Percentiles rank a stretch among this genome's conserved stretches.
These are phyloP conservation scores for Cladosporium colombiae DNA, from an alignment of 2,329 filamentous ascomycete genomes.

Conservation along the genomic window DNA sequence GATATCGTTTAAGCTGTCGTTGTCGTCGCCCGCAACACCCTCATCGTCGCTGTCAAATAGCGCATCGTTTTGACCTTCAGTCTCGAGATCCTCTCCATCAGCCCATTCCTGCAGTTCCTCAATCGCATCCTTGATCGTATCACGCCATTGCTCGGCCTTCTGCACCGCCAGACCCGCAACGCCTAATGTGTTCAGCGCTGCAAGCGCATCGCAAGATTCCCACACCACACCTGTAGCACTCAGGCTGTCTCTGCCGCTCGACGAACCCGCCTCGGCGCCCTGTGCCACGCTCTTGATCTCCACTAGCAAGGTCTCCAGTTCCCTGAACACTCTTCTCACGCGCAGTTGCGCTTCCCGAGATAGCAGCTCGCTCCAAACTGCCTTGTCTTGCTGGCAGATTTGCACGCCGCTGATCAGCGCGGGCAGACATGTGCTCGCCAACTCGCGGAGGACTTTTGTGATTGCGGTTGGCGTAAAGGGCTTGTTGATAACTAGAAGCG, in stretches of 20 bases:
- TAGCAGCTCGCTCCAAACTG: constrained; percentile 63
- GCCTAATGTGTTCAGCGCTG: constrained; percentile 64
- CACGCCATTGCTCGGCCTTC: constrained; percentile 72
- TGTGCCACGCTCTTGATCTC: constrained; percentile 61
- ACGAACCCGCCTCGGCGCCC: constrained; percentile 47
- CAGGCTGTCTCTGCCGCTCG: constrained; percentile 50
- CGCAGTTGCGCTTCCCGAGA: constrained; percentile 64
- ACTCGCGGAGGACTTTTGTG: constrained; percentile 66
- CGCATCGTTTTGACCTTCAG: constrained; percentile 38
- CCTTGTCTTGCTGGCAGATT: constrained; percentile 56
- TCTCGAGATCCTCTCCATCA: constrained; percentile 58
- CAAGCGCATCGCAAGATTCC: constrained; percentile 76
- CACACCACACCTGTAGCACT: constrained; percentile 76
- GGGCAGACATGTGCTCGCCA: constrained; percentile 72
- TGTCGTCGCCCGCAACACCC: constrained; percentile 39
- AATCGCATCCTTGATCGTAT: constrained; percentile 77
- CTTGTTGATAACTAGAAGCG: constrained; percentile 79
- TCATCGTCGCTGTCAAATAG: constrained; percentile 43
- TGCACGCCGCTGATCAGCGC: constrained; percentile 72
- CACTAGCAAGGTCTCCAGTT: constrained; percentile 61
- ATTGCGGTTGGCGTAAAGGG: constrained; percentile 83
- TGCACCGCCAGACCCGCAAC: constrained; percentile 69
- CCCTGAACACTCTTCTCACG: constrained; percentile 61
- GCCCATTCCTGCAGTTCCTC: constrained; percentile 88
- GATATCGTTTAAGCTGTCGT: constrained; percentile 66